These are phyloP conservation scores for Fusarium pseudocircinatum DNA, from an alignment of 2,329 filamentous ascomycete genomes.

Conservation along the genomic window DNA sequence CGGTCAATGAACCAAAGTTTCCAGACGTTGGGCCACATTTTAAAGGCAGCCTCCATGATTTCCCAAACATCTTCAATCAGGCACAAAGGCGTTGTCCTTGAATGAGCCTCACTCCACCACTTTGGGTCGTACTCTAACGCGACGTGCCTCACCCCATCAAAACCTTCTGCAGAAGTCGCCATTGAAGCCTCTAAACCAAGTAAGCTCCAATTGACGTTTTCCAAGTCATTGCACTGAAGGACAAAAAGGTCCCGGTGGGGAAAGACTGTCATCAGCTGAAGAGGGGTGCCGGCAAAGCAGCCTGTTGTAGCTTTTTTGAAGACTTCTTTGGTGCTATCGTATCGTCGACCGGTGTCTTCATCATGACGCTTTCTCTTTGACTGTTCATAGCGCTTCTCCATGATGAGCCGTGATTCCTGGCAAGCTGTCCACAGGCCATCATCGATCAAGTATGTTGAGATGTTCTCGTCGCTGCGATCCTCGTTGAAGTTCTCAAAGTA, in stretches of 20 bases:
- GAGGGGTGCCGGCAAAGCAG: background rate
- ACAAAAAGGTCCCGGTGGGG: constrained; percentile 13
- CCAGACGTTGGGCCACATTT: too few species aligned
- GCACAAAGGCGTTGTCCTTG: too few species aligned
- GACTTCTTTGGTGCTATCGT: background rate
- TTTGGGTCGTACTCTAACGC: constrained; percentile 5
- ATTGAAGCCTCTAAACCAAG: background rate
- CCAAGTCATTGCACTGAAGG: background rate
- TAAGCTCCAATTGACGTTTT: accelerated
- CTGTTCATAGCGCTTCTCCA: background rate
- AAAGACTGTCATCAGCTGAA: background rate
- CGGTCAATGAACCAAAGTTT: too few species aligned
- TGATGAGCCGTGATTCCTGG: constrained; percentile 3
- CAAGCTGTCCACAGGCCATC: constrained; percentile 16
- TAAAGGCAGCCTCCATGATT: too few species aligned
- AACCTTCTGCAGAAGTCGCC: background rate
- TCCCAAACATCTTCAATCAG: too few species aligned
- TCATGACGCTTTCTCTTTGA: background rate
- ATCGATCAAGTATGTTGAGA: constrained; percentile 10
- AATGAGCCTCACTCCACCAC: too few species aligned
- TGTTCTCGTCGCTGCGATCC: background rate
- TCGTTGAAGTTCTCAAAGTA: background rate
- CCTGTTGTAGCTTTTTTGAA: background rate
- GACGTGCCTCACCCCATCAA: background rate
- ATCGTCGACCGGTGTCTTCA: accelerated